Percentiles rank a stretch among this genome's conserved stretches.
phyloP scores from a whole-genome alignment of 2,329 filamentous ascomycete species.

The Colletotrichum paranaense region DNA sequence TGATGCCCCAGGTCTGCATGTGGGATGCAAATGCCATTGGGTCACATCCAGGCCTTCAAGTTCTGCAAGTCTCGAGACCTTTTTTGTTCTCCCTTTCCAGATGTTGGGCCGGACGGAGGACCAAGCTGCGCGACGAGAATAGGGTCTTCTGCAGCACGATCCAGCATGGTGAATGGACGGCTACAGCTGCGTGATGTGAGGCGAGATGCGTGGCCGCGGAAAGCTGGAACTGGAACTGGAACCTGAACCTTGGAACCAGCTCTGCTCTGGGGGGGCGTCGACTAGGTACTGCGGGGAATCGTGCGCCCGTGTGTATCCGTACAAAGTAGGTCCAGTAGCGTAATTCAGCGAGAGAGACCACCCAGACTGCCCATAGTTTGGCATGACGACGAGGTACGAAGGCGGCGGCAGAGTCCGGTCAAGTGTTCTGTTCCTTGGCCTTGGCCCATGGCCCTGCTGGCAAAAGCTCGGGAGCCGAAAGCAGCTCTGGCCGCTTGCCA shows the following conservation, averaged over 20 bases:
- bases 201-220: conserved; percentile 10
- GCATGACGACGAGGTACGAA: not conserved
- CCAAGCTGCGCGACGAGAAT: conserved; percentile 26
- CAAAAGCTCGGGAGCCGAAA: conserved; percentile 27
- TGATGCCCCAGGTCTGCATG: not conserved
- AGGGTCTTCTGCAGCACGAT: conserved; percentile 6
- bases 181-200: conserved; percentile 10
- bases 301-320: not conserved
- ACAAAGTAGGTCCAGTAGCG: no score
- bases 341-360: not conserved
- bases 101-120: conserved; percentile 23
- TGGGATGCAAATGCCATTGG: conserved; percentile 1
- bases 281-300: not conserved
- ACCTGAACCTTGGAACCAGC: not conserved
- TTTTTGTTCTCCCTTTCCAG: not conserved
- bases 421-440: not conserved
- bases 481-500: not conserved
- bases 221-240: not conserved
- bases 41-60: not conserved
- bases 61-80: not conserved
- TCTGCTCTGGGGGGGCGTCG: not conserved
- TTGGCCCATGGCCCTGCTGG: conserved; percentile 8
- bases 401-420: not conserved
- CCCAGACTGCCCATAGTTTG: not conserved
- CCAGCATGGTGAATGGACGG: not conserved